phyloP scores from a whole-genome alignment of 495 filamentous ascomycete species.

The Recurvomyces mirabilis region DNA sequence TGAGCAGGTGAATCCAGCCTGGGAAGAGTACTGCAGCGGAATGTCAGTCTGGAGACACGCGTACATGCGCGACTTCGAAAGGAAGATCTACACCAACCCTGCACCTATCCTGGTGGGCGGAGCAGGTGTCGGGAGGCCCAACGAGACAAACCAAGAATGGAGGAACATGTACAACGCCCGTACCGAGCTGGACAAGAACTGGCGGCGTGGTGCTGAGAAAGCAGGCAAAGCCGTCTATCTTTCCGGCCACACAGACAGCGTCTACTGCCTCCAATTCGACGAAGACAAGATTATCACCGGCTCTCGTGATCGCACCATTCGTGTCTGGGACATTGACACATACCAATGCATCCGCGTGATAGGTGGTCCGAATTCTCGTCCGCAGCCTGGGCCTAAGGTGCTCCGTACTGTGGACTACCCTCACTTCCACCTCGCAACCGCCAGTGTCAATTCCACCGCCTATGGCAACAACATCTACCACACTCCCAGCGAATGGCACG shows the following conservation, averaged over 20 bases:
- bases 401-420: conserved; percentile 22
- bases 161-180: conserved; percentile 71
- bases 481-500: conserved; percentile 46
- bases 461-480: conserved; percentile 30
- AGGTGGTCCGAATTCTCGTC: conserved; percentile 36
- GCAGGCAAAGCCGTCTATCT: conserved; percentile 69
- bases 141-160: conserved; percentile 56
- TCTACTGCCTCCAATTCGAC: conserved; percentile 97
- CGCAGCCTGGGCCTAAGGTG: conserved; percentile 17
- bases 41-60: conserved; percentile 57
- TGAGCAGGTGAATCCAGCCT: conserved; percentile 51
- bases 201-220: conserved; percentile 52
- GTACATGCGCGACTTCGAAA: conserved; percentile 53
- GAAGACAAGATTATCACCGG: conserved; percentile 96
- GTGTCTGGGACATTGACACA: conserved; percentile 86
- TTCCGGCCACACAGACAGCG: conserved; percentile 84
- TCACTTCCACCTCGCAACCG: conserved; percentile 28
- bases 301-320: conserved; percentile 86
- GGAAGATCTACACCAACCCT: conserved; percentile 36
- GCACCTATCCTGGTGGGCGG: conserved; percentile 32
- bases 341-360: conserved; percentile 74
- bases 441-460: conserved; percentile 38
- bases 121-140: conserved; percentile 39
- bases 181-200: conserved; percentile 60
- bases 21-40: conserved; percentile 32